Conservation (phyloP, 2,329 filamentous ascomycete genomes). For the Colletotrichum sp. region DNA sequence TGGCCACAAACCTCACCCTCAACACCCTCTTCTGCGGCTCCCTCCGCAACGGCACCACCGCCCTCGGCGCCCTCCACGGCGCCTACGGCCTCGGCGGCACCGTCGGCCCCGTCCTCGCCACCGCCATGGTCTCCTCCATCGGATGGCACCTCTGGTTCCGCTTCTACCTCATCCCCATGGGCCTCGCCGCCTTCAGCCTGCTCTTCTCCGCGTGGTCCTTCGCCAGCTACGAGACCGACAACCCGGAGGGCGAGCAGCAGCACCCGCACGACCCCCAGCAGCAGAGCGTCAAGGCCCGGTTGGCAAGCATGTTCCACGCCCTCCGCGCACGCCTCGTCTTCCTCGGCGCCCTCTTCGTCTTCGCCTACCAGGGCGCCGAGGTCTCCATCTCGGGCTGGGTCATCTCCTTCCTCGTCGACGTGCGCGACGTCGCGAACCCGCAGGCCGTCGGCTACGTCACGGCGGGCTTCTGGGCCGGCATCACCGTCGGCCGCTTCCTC, state of each 20-base stretch:
- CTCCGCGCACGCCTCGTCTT: conserved; percentile 66
- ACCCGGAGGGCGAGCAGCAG: conserved; percentile 13
- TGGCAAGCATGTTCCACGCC: conserved; percentile 51
- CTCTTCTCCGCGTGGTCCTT: conserved; percentile 70
- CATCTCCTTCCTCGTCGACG: conserved; percentile 80
- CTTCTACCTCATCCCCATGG: conserved; percentile 75
- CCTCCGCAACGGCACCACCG: conserved; percentile 56
- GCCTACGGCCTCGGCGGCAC: conserved; percentile 71
- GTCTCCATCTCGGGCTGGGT: conserved; percentile 90
- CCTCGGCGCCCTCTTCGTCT: conserved; percentile 81
- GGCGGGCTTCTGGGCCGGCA: conserved; percentile 73
- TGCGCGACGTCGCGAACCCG: conserved; percentile 69
- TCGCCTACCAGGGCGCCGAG: conserved; percentile 85
- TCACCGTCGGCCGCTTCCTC: conserved; percentile 78
- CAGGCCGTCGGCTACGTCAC: conserved; percentile 80
- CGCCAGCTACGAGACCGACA: conserved; percentile 70
- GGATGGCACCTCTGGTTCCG: conserved; percentile 67
- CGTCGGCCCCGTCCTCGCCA: conserved; percentile 75
- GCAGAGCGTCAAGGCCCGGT: conserved; percentile 25
- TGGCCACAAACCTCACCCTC: conserved; percentile 61
- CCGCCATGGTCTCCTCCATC: conserved; percentile 66
- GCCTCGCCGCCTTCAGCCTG: conserved; percentile 60
- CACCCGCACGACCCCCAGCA: not conserved
- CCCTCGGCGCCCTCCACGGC: conserved; percentile 71
- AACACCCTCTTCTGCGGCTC: conserved; percentile 65